phyloP scores from a whole-genome alignment of 2,329 filamentous ascomycete genomes.

The Aspergillus proliferans region DNA sequence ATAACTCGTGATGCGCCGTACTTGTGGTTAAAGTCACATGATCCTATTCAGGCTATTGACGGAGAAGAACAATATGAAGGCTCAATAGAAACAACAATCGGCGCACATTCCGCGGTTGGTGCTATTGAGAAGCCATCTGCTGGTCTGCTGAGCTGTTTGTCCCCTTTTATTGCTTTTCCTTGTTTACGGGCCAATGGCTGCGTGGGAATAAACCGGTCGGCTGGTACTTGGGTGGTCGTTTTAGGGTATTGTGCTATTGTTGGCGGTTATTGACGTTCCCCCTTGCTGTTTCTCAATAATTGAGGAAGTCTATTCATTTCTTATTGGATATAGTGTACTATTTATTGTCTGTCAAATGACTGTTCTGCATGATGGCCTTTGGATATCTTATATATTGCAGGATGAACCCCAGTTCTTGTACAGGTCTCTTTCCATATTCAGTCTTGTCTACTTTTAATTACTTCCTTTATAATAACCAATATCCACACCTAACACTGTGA shows the following conservation, averaged over 20 bases:
- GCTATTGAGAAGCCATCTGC: background rate
- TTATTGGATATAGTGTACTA: background rate
- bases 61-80: conserved; percentile 13
- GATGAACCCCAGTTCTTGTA: background rate
- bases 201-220: background rate
- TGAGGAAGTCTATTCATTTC: background rate
- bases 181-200: background rate
- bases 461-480: background rate
- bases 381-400: background rate
- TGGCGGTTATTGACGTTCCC: background rate
- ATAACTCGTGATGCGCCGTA: background rate
- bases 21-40: conserved; percentile 8
- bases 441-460: background rate
- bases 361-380: background rate
- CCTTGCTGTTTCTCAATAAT: background rate
- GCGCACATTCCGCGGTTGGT: background rate
- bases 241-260: background rate
- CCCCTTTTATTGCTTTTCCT: background rate
- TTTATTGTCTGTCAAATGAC: background rate
- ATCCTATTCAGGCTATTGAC: conserved; percentile 15
- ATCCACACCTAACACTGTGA: background rate
- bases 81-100: background rate
- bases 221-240: background rate
- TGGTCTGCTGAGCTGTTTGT: background rate
- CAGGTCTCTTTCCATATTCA: background rate